phyloP scores from a whole-genome alignment of 495 filamentous ascomycete genomes.

The Trichoderma reesei region DNA sequence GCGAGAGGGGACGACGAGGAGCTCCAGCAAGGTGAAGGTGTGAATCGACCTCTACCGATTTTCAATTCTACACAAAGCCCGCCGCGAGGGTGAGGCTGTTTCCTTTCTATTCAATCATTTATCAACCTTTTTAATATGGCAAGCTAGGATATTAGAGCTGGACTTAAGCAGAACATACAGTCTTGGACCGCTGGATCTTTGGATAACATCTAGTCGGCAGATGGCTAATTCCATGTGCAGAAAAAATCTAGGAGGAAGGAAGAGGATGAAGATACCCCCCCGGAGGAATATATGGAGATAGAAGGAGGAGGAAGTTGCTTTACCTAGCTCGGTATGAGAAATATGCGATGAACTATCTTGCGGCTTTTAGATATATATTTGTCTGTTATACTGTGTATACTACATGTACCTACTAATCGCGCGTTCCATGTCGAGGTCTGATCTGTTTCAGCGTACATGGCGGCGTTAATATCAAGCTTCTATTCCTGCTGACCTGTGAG shows the following conservation, averaged over 20 bases:
- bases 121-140: not conserved
- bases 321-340: no score
- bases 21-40: not conserved
- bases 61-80: no score
- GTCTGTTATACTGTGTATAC: not conserved
- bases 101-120: no score
- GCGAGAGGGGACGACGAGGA: constrained; percentile 7
- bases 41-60: not conserved
- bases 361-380: not conserved
- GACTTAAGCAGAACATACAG: not conserved
- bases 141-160: not conserved
- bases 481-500: no score
- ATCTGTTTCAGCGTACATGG: no score
- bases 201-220: not conserved
- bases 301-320: no score
- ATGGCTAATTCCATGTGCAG: not conserved
- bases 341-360: not conserved
- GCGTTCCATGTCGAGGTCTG: no score
- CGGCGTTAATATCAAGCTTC: no score
- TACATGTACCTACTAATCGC: no score
- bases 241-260: no score
- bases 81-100: no score
- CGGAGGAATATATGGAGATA: not conserved
- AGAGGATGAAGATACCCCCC: not conserved
- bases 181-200: not conserved